Percentiles rank a stretch among this genome's conserved stretches.
phyloP scores from a whole-genome alignment of 345 rosid species.

The Mercurialis annua region DNA sequence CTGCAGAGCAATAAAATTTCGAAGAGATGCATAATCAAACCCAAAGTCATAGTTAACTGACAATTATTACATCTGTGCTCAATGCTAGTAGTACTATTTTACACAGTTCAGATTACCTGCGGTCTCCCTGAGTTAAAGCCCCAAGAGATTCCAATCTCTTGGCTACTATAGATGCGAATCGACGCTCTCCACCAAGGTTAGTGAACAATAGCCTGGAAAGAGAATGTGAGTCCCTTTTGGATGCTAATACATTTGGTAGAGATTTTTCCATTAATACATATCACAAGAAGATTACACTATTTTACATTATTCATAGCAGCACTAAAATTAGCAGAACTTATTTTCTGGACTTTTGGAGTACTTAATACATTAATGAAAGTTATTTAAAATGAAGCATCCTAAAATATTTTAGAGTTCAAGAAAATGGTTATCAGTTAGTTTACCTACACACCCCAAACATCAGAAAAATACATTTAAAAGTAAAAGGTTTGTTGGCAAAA shows the following conservation, averaged over 20 bases:
- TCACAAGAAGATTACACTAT: background rate
- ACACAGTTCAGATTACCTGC: conserved; percentile 54
- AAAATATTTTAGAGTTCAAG: background rate
- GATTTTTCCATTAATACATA: background rate
- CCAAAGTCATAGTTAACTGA: background rate
- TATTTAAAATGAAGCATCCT: background rate
- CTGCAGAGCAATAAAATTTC: conserved; percentile 44
- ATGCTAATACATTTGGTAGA: too few species aligned
- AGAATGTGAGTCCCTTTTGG: background rate
- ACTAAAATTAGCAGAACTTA: background rate
- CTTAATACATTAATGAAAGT: background rate
- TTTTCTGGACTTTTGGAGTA: background rate
- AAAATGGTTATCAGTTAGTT: background rate
- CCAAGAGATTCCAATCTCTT: conserved; percentile 97
- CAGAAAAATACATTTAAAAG: background rate
- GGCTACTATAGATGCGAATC: conserved; percentile 99
- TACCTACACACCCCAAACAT: background rate
- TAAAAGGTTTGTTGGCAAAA: background rate
- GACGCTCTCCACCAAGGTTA: conserved; percentile 97
- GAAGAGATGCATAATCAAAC: conserved; percentile 19
- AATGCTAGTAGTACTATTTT: background rate
- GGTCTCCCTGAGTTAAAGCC: conserved; percentile 97
- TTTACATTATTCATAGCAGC: background rate
- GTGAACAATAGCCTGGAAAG: conserved; percentile 73
- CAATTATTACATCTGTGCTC: background rate